phyloP scores from a whole-genome alignment of 2,329 filamentous ascomycete genomes.

The Fusarium stilboides region DNA sequence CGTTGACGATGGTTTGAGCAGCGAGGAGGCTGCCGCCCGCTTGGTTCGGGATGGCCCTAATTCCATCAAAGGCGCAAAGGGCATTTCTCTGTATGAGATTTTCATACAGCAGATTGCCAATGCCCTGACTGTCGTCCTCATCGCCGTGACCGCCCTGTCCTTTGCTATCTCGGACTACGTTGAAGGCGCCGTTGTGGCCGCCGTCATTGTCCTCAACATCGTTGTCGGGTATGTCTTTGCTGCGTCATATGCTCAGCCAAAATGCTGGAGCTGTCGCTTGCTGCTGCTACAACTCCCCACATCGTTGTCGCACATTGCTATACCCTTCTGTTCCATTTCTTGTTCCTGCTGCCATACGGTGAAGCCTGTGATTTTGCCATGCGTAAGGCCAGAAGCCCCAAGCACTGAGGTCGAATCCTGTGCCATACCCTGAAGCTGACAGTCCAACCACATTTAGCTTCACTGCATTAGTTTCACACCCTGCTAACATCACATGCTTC shows the following conservation, averaged over 20 bases:
- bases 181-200: conserved; percentile 74
- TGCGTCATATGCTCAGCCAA: conserved; percentile 42
- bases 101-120: conserved; percentile 84
- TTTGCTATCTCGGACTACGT: conserved; percentile 77
- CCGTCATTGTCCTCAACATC: conserved; percentile 78
- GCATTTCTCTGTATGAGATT: conserved; percentile 81
- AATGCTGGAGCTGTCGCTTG: conserved; percentile 40
- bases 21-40: conserved; percentile 74
- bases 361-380: conserved; percentile 50
- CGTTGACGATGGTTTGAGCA: conserved; percentile 72
- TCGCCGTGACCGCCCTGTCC: conserved; percentile 80
- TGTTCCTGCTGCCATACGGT: conserved; percentile 47
- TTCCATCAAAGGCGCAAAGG: conserved; percentile 78
- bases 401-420: conserved; percentile 47
- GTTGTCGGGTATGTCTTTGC: conserved; percentile 70
- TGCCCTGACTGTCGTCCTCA: conserved; percentile 80
- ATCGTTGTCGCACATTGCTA: conserved; percentile 43
- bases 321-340: conserved; percentile 29
- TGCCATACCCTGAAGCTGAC: conserved; percentile 51
- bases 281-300: conserved; percentile 31
- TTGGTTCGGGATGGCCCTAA: conserved; percentile 78
- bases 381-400: conserved; percentile 49
- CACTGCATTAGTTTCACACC: conserved; percentile 23
- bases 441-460: conserved; percentile 38
- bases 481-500: conserved; percentile 46